Evolutionary conservation across 257 asterid genomes (phyloP).

Genomic region (Salvia hispanica): DNA sequence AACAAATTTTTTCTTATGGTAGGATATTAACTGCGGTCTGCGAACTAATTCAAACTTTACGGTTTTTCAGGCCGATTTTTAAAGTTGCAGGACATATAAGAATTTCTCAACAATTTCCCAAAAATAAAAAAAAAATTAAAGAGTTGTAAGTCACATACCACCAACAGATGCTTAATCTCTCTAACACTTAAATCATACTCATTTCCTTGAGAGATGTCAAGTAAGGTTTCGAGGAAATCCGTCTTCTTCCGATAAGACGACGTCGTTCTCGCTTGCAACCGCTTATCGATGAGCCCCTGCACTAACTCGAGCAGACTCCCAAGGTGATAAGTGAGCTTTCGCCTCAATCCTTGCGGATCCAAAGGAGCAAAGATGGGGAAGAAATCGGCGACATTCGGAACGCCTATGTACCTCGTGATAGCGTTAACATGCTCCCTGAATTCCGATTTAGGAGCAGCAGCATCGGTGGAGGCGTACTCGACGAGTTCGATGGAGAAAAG

Average conservation of each 20-base stretch:
- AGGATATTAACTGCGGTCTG: too few relatives aligned
- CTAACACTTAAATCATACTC: background rate
- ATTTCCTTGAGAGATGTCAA: too few relatives aligned
- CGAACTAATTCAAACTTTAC: too few relatives aligned
- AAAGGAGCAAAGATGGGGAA: background rate
- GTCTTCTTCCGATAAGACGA: too few relatives aligned
- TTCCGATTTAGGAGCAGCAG: background rate
- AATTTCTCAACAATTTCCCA: too few relatives aligned
- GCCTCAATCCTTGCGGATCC: background rate
- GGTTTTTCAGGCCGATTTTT: too few relatives aligned
- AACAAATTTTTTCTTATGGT: too few relatives aligned
- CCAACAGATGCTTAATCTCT: slow-evolving; percentile 3
- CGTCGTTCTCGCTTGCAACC: background rate
- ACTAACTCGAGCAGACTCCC: background rate
- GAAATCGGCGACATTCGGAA: background rate
- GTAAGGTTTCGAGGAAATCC: too few relatives aligned
- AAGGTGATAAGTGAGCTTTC: background rate
- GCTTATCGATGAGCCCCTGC: background rate
- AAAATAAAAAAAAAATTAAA: too few relatives aligned
- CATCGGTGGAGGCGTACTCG: background rate
- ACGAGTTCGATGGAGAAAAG: background rate
- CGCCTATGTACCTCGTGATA: background rate
- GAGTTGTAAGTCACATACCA: background rate
- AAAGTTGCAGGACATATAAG: too few relatives aligned
- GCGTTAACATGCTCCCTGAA: background rate